Evolutionary conservation across 1,139 yeast genomes (phyloP).

Genomic region (Suhomyces taliae): DNA sequence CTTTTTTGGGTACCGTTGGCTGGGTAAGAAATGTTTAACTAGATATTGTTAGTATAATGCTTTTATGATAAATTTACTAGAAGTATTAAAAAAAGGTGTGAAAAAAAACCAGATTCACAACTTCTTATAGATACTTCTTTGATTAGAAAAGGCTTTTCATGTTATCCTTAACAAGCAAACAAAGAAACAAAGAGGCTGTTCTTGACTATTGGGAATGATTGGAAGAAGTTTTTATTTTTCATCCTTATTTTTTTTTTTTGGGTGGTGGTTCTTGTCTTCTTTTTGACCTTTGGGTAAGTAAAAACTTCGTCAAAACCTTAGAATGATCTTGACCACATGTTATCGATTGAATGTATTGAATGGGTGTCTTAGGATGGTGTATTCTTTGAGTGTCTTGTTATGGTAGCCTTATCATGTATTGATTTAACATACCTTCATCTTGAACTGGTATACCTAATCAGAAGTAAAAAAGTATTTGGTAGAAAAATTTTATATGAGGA

Average conservation of each 20-base stretch:
- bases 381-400: background rate
- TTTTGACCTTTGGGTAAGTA: too few relatives aligned
- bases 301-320: too few relatives aligned
- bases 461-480: slow-evolving; percentile 14
- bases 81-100: too few relatives aligned
- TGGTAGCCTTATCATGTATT: background rate
- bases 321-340: too few relatives aligned
- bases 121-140: too few relatives aligned
- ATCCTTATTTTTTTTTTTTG: too few relatives aligned
- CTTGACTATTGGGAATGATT: slow-evolving; percentile 1
- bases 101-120: too few relatives aligned
- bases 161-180: too few relatives aligned
- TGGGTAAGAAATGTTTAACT: slow-evolving; percentile 99
- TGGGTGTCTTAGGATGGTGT: background rate
- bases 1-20: slow-evolving; percentile 99
- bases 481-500: slow-evolving; percentile 13
- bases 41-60: slow-evolving; percentile 16
- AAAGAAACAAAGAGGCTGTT: too few relatives aligned
- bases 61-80: too few relatives aligned
- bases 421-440: slow-evolving; percentile 37
- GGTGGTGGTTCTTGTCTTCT: too few relatives aligned
- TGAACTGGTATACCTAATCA: slow-evolving; percentile 32
- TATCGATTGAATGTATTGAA: background rate
- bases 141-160: too few relatives aligned
- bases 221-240: background rate